Evolutionary conservation across 2,329 filamentous ascomycete species (phyloP).

Genomic region (Penicillium sp.): DNA sequence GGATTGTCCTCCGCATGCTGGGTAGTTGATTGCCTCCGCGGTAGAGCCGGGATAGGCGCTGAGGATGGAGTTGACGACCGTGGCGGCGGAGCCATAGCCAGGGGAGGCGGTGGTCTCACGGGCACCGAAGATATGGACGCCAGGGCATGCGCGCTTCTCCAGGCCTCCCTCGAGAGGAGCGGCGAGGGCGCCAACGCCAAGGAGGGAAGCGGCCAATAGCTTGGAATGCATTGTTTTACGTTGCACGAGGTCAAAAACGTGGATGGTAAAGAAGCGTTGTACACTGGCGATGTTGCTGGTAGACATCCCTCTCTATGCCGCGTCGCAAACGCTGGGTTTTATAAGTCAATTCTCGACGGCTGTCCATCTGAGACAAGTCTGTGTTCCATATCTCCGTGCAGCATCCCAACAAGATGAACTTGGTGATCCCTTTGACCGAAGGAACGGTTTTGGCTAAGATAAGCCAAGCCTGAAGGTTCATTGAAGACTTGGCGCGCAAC

Average conservation of each 20-base stretch:
- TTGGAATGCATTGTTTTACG: slow-evolving; percentile 9
- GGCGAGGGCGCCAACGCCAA: slow-evolving; percentile 8
- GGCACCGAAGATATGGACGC: slow-evolving; percentile 54
- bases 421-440: slow-evolving; percentile 14
- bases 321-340: neutral
- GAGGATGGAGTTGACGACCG: slow-evolving; percentile 54
- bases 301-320: neutral
- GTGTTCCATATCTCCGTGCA: slow-evolving; percentile 3
- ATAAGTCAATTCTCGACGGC: neutral
- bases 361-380: neutral
- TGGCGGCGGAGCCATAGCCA: slow-evolving; percentile 55
- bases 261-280: too few relatives aligned
- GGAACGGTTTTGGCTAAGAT: slow-evolving; percentile 11
- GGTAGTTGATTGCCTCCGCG: slow-evolving; percentile 58
- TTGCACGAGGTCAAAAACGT: neutral
- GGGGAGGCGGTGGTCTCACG: slow-evolving; percentile 52
- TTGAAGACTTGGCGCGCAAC: neutral
- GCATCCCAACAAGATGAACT: neutral
- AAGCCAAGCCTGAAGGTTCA: neutral
- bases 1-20: slow-evolving; percentile 64
- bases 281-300: neutral
- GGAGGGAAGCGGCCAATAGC: slow-evolving; percentile 6
- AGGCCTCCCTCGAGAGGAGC: slow-evolving; percentile 10
- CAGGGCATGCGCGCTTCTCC: slow-evolving; percentile 41
- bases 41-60: slow-evolving; percentile 54